Evolutionary conservation across 83 land plant genomes (phyloP).

Genomic region (Picea engelmannii): DNA sequence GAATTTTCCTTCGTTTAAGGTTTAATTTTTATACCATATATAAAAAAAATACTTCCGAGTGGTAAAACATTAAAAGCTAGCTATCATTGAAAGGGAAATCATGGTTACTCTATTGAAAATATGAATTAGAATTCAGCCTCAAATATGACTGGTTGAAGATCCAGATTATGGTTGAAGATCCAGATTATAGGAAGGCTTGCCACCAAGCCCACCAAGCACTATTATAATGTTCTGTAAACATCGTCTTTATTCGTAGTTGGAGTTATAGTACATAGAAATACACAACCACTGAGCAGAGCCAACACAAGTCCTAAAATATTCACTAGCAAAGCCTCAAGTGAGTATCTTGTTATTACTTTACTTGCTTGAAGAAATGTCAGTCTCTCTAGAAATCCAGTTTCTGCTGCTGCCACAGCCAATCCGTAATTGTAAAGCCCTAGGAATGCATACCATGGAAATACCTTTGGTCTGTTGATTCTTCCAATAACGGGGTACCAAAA

Average conservation of each 20-base stretch:
- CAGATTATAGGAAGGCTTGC: too few species aligned
- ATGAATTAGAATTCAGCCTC: too few species aligned
- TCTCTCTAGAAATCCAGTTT: slow-evolving; percentile 83
- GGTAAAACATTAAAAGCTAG: too few species aligned
- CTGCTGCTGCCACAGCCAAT: slow-evolving; percentile 70
- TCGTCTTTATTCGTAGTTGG: background rate
- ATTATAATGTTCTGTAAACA: too few species aligned
- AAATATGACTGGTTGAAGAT: too few species aligned
- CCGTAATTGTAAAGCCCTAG: slow-evolving; percentile 69
- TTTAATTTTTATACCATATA: too few species aligned
- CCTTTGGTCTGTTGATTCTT: slow-evolving; percentile 21
- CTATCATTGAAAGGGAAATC: too few species aligned
- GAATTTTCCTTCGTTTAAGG: too few species aligned
- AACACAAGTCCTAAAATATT: slow-evolving; percentile 60
- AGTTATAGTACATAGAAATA: slow-evolving; percentile 37
- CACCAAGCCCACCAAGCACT: too few species aligned
- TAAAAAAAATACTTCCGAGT: too few species aligned
- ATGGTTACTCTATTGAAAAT: too few species aligned
- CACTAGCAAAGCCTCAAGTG: slow-evolving; percentile 55
- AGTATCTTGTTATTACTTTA: slow-evolving; percentile 26
- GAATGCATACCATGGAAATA: slow-evolving; percentile 78
- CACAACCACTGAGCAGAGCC: slow-evolving; percentile 51
- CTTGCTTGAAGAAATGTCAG: slow-evolving; percentile 58
- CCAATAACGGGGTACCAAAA: slow-evolving; percentile 63
- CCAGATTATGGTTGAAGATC: too few species aligned